Conservation (phyloP, 78 protist species). For the Andalucia godoyi region DNA sequence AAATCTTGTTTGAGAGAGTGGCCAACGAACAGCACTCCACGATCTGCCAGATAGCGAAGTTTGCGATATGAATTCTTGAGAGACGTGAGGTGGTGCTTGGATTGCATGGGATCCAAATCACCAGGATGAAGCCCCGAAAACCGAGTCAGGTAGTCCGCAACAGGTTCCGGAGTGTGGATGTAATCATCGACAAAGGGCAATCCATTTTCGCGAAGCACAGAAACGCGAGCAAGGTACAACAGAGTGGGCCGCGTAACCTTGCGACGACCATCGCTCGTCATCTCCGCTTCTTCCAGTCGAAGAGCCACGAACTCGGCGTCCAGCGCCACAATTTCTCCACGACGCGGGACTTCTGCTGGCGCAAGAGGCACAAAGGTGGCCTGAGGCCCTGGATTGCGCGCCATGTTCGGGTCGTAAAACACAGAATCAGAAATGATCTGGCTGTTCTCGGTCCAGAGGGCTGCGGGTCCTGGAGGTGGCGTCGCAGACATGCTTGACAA, state of each 20-base stretch:
- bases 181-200: constrained; percentile 72
- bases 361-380: constrained; percentile 26
- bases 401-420: no score
- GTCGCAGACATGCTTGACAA: no score
- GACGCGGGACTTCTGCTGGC: constrained; percentile 10
- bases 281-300: constrained; percentile 27
- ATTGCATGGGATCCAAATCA: constrained; percentile 58
- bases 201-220: constrained; percentile 29
- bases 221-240: constrained; percentile 55
- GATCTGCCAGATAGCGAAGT: constrained; percentile 53
- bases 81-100: constrained; percentile 34
- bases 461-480: no score
- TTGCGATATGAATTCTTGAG: constrained; percentile 56
- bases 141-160: constrained; percentile 70
- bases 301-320: constrained; percentile 79
- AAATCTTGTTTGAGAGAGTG: constrained; percentile 76
- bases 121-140: constrained; percentile 74
- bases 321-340: constrained; percentile 39
- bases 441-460: no score
- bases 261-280: constrained; percentile 34
- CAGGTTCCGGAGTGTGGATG: constrained; percentile 38
- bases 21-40: constrained; percentile 62
- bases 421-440: no score
- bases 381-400: no score
- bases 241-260: constrained; percentile 45